Evolutionary conservation across 768 basidiomycete species (phyloP), one percentile per base, ranked within the genome.

Genomic region (Gyrodon lividus): DNA sequence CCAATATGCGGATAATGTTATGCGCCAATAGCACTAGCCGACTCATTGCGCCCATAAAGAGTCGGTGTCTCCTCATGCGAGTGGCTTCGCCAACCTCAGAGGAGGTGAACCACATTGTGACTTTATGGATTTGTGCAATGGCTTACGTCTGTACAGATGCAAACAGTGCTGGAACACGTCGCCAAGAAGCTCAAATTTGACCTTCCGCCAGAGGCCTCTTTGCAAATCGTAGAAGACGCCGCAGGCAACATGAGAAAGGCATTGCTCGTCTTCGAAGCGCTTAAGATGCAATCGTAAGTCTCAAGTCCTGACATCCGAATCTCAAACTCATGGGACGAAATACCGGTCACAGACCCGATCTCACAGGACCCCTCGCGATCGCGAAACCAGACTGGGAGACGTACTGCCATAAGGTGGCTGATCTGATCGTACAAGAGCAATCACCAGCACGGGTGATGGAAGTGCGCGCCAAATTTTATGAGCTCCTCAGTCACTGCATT

Each of bases 371-470:
- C 34, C 71, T 93, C 50, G 77, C 80, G 30, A 92, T 96, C 50
- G 92, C 94, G 13, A 94, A 98, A 70, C 94, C 97, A n/a, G 97
- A 99, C 64, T 99, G 97, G 97, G 97, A 99, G 69, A 90, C 89
- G 10, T 99, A 97, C 66, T 97, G 95, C 59, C 77, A 86, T 59
- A 92, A 93, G 66, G 86, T 98, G 10, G 94, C 89, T 13, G 92
- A 95, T 67, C 72, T 90, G 62, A 94, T 99, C 56, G 74, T 98
- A 16, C 77, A 82, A 54, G 92, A 97, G 61, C 97, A 99, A 71
- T 83, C 85, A 24, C 93, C 97, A 17, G 82, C 86, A 48, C 82
- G 85, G 51, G 84, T 98, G 43, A 87, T 97, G 82, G 91, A 93
- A 69, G 90, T 99, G 16, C 82, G 97, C 52, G 79, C 82, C 33